Conservation (phyloP, 345 rosid genomes). For the Abelmoschus esculentus region DNA sequence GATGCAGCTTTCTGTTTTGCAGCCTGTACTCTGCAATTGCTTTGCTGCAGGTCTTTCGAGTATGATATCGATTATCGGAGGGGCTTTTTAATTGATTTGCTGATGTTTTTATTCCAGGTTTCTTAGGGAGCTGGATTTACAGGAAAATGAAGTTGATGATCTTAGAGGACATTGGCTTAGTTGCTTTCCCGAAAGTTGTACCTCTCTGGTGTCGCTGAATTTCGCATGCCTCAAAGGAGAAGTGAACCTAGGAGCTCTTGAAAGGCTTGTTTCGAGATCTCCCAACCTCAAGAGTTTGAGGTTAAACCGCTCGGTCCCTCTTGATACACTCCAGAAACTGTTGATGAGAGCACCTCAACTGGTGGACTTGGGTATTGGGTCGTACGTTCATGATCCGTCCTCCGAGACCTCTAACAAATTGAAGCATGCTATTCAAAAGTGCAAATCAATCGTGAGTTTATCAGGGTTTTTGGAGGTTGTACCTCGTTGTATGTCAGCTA, state of each 20-base stretch:
- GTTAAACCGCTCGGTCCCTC: constrained; percentile 69
- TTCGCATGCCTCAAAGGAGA: constrained; percentile 94
- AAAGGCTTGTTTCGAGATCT: constrained; percentile 87
- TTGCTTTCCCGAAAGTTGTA: constrained; percentile 71
- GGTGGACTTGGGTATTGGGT: constrained; percentile 83
- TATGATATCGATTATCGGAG: not conserved
- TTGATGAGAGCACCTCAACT: constrained; percentile 62
- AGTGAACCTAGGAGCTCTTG: constrained; percentile 59
- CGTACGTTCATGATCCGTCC: constrained; percentile 59
- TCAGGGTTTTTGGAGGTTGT: constrained; percentile 84
- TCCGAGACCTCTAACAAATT: constrained; percentile 47
- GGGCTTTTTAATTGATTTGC: not conserved
- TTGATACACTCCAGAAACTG: constrained; percentile 58
- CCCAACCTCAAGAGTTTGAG: constrained; percentile 79
- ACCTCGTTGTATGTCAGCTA: constrained; percentile 50
- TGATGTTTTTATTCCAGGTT: constrained; percentile 32
- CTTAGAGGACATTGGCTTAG: constrained; percentile 89
- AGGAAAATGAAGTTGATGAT: constrained; percentile 95
- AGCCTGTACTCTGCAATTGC: not conserved
- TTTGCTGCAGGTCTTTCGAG: not conserved
- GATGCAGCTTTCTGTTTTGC: not conserved
- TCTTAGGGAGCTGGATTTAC: constrained; percentile 91
- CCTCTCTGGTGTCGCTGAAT: constrained; percentile 72
- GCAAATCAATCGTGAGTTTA: constrained; percentile 59
- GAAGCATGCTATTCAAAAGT: constrained; percentile 36